Evolutionary conservation across 768 basidiomycete genomes (phyloP).

Genomic region (Pulveroboletus frians): DNA sequence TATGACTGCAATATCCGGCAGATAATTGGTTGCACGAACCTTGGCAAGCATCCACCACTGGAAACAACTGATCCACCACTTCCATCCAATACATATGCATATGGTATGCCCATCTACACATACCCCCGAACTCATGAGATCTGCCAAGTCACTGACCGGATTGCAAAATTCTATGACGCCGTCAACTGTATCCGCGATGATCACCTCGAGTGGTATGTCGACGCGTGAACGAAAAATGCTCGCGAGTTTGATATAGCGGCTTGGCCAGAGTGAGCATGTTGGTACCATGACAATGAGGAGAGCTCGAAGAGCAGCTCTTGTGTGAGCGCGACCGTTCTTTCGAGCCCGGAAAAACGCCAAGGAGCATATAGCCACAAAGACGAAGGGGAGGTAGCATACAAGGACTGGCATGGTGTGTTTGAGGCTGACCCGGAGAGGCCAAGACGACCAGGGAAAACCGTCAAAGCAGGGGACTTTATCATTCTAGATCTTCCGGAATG

Average conservation of each 20-base stretch:
- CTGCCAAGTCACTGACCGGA: conserved; percentile 31
- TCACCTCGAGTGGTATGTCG: conserved; percentile 29
- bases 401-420: neutral
- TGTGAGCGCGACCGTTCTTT: conserved; percentile 7
- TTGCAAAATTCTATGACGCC: conserved; percentile 45
- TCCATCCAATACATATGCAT: conserved; percentile 27
- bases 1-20: neutral
- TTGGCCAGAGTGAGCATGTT: conserved; percentile 42
- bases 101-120: conserved; percentile 38
- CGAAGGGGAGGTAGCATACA: conserved; percentile 7
- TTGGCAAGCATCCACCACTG: conserved; percentile 30
- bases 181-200: conserved; percentile 34
- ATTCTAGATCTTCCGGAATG: conserved; percentile 1
- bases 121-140: conserved; percentile 33
- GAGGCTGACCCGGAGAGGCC: neutral
- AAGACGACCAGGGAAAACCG: neutral
- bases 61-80: conserved; percentile 33
- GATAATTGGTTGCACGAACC: conserved; percentile 15
- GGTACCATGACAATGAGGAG: conserved; percentile 41
- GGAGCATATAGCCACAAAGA: conserved; percentile 5
- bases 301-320: conserved; percentile 30
- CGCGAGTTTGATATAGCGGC: conserved; percentile 32
- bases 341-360: conserved; percentile 6
- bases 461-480: neutral
- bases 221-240: conserved; percentile 22